Percentiles rank a stretch among this genome's conserved stretches.
These are phyloP conservation scores for Thelonectria blattea DNA, from an alignment of 2,329 filamentous ascomycete genomes.

Conservation along the genomic window DNA sequence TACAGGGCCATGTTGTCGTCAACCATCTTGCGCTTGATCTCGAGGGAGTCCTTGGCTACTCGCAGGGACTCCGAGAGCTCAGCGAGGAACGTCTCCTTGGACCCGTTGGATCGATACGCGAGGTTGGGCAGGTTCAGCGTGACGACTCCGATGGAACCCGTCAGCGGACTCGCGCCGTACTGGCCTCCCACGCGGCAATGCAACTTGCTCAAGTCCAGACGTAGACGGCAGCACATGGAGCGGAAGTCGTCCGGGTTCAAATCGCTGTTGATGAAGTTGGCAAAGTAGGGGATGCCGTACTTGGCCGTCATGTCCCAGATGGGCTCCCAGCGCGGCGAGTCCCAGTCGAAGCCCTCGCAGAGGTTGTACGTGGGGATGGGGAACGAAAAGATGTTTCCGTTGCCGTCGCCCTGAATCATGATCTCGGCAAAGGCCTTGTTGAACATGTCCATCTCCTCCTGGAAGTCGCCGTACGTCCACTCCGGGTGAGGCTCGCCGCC, in stretches of 20 bases:
- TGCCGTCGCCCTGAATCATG: conserved; percentile 36
- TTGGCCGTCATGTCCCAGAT: conserved; percentile 38
- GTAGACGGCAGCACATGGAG: conserved; percentile 34
- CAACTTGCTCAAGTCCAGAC: conserved; percentile 32
- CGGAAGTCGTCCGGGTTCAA: conserved; percentile 34
- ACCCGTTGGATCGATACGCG: conserved; percentile 25
- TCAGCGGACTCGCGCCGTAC: conserved; percentile 32
- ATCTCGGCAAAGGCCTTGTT: conserved; percentile 36
- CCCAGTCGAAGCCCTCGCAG: conserved; percentile 33
- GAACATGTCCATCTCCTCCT: conserved; percentile 35
- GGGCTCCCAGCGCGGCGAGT: conserved; percentile 30
- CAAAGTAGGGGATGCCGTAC: conserved; percentile 35
- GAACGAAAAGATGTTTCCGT: conserved; percentile 35
- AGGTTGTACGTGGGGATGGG: conserved; percentile 35
- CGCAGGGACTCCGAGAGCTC: conserved; percentile 16
- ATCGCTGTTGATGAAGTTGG: conserved; percentile 36
- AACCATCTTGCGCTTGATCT: conserved; percentile 31
- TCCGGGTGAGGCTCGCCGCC: conserved; percentile 24
- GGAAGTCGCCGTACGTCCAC: conserved; percentile 33
- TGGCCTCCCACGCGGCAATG: conserved; percentile 34
- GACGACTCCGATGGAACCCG: conserved; percentile 32
- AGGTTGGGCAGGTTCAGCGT: conserved; percentile 33
- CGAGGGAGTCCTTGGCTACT: conserved; percentile 32
- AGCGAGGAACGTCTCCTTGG: conserved; percentile 18
- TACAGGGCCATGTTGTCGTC: conserved; percentile 26